Base-by-base conservation (phyloP, 345 rosid species). In the Aquilaria malaccensis region DNA sequence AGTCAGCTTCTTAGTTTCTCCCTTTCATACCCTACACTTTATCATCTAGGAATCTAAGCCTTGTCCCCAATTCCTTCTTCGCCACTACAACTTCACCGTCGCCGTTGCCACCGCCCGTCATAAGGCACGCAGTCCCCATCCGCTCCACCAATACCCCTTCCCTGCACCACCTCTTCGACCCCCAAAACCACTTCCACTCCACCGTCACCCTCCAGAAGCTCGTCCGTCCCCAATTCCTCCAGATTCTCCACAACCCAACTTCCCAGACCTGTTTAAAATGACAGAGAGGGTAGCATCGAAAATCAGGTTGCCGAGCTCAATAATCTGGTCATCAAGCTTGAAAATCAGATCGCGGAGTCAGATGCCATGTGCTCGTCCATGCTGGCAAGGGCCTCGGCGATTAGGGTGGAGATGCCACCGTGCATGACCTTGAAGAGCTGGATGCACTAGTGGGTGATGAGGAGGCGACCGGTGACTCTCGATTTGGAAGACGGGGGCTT, bases 401-500 rank as follows among this genome's bases (percentile, higher is more conserved):
- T 79, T 83, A 94, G 70, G 13, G 99, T 97, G 58, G 96, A 94
- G 2, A 90, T 89, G 33, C 97, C 99, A 32, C 97, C 97, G 65
- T 90, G 97, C 72, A 94, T 63, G 64, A 94, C 97, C 81, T 88
- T 86, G 79, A 94, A 94, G 29, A 96, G 96, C 97, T 94, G 83
- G 54, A 87, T 83, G 52, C 81, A 78, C 60, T 77, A 76, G 30
- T 61, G 41, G 61, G 90, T 59, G 13, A 88, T 86, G 2, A 60
- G 87, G 50, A 91, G 82, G 63, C 64, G 85, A 57, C 97, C 96
- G 9, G 85, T 65, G 58, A 91, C 79, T 57, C 76, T 83, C 78
- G 49, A 88, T 33, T 63, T 79, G 71, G 72, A 91, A 91, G 9
- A 94, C 97, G 10, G 79, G 4, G 5, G 50, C 14, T 11, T 80